Conservation (phyloP, 108 stramenopile species). For the Bacterosira constricta region DNA sequence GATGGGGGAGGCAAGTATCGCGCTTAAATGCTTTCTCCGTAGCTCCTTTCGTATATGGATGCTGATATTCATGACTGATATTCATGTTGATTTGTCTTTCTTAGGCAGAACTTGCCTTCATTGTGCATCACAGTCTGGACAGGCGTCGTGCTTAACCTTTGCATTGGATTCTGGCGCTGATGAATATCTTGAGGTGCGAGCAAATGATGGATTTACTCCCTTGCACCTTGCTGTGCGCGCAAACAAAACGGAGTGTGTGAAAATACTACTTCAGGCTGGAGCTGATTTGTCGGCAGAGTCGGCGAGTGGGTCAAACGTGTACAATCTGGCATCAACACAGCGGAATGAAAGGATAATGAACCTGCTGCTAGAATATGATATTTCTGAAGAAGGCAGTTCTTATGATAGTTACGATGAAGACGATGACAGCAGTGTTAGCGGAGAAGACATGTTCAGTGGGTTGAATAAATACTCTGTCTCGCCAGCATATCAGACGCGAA, state of each 20-base stretch:
- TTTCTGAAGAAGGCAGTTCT: not conserved
- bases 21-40: too few relatives aligned
- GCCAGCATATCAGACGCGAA: not conserved
- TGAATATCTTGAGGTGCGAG: constrained; percentile 45
- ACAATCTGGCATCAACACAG: constrained; percentile 21
- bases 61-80: too few relatives aligned
- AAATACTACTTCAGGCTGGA: constrained; percentile 41
- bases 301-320: constrained; percentile 21
- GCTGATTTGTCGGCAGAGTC: constrained; percentile 38
- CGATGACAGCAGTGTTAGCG: constrained; percentile 7
- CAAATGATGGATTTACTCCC: constrained; percentile 46
- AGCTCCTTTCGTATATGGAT: too few relatives aligned
- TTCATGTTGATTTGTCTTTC: too few relatives aligned
- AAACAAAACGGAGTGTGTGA: constrained; percentile 40
- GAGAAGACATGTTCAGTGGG: constrained; percentile 19
- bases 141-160: constrained; percentile 37
- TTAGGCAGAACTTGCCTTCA: constrained; percentile 60
- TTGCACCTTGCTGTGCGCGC: constrained; percentile 40
- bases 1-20: too few relatives aligned
- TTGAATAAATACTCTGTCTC: constrained; percentile 27
- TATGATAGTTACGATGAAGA: not conserved
- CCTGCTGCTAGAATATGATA: constrained; percentile 30
- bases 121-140: constrained; percentile 48
- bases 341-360: constrained; percentile 17
- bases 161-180: constrained; percentile 64